Evolutionary conservation across 805 yeast genomes (phyloP), one percentile per base, ranked within the genome.

Genomic region (Starmera pachycereana): DNA sequence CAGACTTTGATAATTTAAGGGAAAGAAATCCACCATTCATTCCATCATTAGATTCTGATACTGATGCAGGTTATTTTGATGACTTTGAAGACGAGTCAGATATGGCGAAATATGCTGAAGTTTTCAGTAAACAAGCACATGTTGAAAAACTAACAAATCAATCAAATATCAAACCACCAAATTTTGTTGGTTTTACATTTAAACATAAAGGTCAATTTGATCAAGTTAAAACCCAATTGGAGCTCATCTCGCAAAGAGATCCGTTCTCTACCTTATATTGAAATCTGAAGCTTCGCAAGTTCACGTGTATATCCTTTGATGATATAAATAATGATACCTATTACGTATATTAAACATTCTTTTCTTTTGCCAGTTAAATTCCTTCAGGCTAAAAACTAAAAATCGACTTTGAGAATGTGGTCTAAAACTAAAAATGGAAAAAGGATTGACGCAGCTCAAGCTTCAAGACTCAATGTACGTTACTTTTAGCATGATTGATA

Each of bases 31-130:
- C 99, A 5, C 99, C 99, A 30, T 92, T 92, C 60, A 84, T 92
- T 14, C 99, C 99, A 4, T 96, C 94, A 53, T 70, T 92, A 47
- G 97, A 92, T 57, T 85, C 88, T 44, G 99, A 92, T 54, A 92
- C 88, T 46, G 99, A 92, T 63, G 97, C 97, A 0, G 99, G 99
- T 1, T 92, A 92, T 63, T 92, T 92, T 58, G 99, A 92, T 63
- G 98, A 92, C 61, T 92, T 92, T 60, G 86, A 86, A 43, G 92
- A 88, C 60, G 97, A 90, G 58, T 88, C 84, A 36, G 95, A 90
- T 59, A 88, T 92, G 97, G 92, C 90, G 45, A 89, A 92, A 60
- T 92, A 92, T 65, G 90, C 92, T 53, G 98, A 92, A 54, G 98
- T 92, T 12, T 80, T 92, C 69, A 94, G 90, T 47, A 83, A 95